Conservation (phyloP, 2,329 filamentous ascomycete genomes). For the Sphaerulina musiva region DNA sequence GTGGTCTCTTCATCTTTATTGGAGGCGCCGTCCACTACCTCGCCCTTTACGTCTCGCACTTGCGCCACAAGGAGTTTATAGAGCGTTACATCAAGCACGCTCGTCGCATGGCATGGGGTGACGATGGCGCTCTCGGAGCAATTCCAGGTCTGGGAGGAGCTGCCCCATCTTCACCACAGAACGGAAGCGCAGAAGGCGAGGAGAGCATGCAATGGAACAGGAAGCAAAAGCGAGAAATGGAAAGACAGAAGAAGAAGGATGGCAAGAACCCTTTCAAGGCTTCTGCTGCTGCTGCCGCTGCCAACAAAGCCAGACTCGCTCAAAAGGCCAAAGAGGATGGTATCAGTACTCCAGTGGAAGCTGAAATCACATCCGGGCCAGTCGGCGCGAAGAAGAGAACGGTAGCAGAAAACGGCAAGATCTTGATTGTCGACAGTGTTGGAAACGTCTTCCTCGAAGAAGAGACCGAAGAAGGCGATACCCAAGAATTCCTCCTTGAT, state of each 20-base stretch:
- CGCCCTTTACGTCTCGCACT: conserved; percentile 78
- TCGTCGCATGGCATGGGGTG: conserved; percentile 81
- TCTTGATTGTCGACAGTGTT: conserved; percentile 82
- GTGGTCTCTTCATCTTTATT: conserved; percentile 72
- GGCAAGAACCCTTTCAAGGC: conserved; percentile 44
- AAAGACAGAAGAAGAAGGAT: conserved; percentile 68
- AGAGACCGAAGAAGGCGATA: conserved; percentile 76
- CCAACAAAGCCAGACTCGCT: conserved; percentile 47
- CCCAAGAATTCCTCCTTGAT: conserved; percentile 79
- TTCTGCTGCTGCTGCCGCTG: neutral
- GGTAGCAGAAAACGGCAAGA: conserved; percentile 89
- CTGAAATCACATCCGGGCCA: conserved; percentile 50
- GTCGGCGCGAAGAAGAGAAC: conserved; percentile 79
- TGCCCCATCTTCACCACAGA: conserved; percentile 37
- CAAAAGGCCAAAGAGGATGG: conserved; percentile 46
- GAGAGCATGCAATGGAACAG: conserved; percentile 63
- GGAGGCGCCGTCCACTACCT: conserved; percentile 85
- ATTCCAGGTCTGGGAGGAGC: conserved; percentile 59
- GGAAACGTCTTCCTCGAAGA: conserved; percentile 96
- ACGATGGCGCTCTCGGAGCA: conserved; percentile 59
- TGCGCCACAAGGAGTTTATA: conserved; percentile 83
- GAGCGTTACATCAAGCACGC: conserved; percentile 88
- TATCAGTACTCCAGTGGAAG: conserved; percentile 51
- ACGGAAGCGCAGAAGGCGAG: conserved; percentile 32
- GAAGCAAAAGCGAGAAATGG: conserved; percentile 79